A percentile compares a stretch with the other conserved stretches of the same genome.
Evolutionary conservation across 2,329 filamentous ascomycete genomes (phyloP).

Genomic region (Pyrenophora teres): DNA sequence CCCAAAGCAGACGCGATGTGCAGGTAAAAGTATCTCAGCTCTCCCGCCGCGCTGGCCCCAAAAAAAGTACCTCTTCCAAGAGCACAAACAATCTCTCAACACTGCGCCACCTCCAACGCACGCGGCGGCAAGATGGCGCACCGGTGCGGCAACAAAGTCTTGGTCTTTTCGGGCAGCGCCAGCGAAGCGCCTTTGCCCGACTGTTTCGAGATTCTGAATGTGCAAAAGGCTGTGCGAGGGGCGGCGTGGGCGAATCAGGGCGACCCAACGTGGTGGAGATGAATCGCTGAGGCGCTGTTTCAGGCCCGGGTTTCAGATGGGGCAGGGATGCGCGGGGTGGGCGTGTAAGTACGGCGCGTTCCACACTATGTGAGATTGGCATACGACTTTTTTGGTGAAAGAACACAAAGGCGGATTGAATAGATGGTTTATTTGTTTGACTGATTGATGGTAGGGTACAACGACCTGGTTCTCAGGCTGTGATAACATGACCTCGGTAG

Average conservation of each 20-base stretch:
- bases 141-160: slow-evolving; percentile 5
- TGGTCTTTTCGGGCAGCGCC: slow-evolving; percentile 4
- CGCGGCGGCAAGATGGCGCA: slow-evolving; percentile 2
- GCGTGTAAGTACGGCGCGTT: too few species aligned
- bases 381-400: too few species aligned
- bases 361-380: too few species aligned
- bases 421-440: too few species aligned
- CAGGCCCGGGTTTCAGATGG: slow-evolving; percentile 22
- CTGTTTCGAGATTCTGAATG: slow-evolving; percentile 15
- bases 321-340: too few species aligned
- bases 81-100: neutral
- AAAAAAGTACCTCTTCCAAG: neutral
- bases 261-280: slow-evolving; percentile 24
- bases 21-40: too few species aligned
- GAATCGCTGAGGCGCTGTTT: slow-evolving; percentile 39
- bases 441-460: too few species aligned
- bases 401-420: too few species aligned
- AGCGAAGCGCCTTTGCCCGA: slow-evolving; percentile 14
- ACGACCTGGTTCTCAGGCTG: too few species aligned
- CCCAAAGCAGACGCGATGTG: neutral
- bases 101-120: slow-evolving; percentile 5
- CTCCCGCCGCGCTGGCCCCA: neutral
- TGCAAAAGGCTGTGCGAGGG: neutral
- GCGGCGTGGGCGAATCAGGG: slow-evolving; percentile 33
- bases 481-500: too few species aligned